Evolutionary conservation across 805 yeast species (phyloP).

Genomic region (Nakazawaea ambrosiae): DNA sequence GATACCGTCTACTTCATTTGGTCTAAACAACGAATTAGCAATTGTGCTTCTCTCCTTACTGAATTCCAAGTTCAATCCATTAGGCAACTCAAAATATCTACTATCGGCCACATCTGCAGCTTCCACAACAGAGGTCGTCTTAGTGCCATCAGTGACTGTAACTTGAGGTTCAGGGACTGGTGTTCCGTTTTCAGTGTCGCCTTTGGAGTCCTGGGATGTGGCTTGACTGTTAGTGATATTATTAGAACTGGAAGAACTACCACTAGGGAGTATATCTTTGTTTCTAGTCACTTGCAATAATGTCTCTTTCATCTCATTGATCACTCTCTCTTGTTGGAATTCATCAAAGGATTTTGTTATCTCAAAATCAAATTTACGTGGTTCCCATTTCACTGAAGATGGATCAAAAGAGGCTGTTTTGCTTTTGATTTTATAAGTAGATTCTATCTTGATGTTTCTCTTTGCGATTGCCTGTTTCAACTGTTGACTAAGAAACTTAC

Average conservation of each 20-base stretch:
- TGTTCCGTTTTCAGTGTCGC: too few relatives aligned
- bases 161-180: conserved; percentile 13
- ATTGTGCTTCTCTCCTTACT: conserved; percentile 53
- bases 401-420: conserved; percentile 15
- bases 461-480: conserved; percentile 32
- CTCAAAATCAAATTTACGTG: conserved; percentile 25
- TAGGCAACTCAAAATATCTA: conserved; percentile 66
- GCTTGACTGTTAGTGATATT: too few relatives aligned
- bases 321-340: conserved; percentile 47
- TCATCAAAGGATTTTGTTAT: conserved; percentile 45
- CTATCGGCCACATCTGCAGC: conserved; percentile 20
- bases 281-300: conserved; percentile 38
- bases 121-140: conserved; percentile 16
- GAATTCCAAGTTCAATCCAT: conserved; percentile 61
- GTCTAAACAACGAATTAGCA: conserved; percentile 70
- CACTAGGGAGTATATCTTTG: conserved; percentile 1
- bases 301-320: conserved; percentile 74
- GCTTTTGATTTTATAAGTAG: conserved; percentile 43
- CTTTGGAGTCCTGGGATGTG: too few relatives aligned
- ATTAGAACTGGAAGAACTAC: background rate
- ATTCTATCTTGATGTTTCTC: conserved; percentile 28
- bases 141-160: conserved; percentile 18
- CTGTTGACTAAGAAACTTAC: conserved; percentile 55
- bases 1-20: conserved; percentile 33
- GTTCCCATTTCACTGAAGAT: conserved; percentile 19